Evolutionary conservation across 805 yeast genomes (phyloP).

Genomic region (Blastobotrys peoriensis): DNA sequence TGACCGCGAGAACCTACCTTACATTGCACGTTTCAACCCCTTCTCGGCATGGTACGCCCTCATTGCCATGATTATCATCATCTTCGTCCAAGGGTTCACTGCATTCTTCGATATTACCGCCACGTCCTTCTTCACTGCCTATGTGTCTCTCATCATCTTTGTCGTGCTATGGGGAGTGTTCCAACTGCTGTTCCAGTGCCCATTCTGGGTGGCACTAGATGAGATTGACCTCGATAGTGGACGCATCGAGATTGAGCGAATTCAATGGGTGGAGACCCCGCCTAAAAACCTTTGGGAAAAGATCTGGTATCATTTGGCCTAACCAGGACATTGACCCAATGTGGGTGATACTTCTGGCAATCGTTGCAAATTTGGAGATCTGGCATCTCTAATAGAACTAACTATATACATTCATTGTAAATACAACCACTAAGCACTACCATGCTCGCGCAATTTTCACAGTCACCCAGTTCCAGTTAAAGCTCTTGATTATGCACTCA

Average conservation of each 20-base stretch:
- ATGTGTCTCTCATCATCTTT: conserved; percentile 61
- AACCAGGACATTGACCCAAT: no score
- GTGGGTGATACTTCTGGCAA: no score
- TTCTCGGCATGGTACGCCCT: conserved; percentile 58
- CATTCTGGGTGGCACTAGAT: conserved; percentile 15
- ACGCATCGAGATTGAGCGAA: conserved; percentile 55
- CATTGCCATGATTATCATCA: conserved; percentile 47
- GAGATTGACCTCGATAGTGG: conserved; percentile 67
- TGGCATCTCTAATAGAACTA: no score
- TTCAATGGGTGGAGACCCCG: conserved; percentile 42
- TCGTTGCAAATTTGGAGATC: no score
- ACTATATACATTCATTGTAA: no score
- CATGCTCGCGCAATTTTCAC: no score
- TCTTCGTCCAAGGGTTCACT: conserved; percentile 66
- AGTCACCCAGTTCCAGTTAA: no score
- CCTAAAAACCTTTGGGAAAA: conserved; percentile 15
- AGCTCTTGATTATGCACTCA: no score
- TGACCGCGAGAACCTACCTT: conserved; percentile 64
- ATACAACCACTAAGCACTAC: no score
- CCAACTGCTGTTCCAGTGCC: conserved; percentile 17
- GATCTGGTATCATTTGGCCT: conserved; percentile 6
- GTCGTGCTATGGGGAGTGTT: conserved; percentile 48
- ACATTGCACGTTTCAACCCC: conserved; percentile 69
- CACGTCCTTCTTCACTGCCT: conserved; percentile 59
- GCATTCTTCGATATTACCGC: conserved; percentile 44